Base-by-base conservation (phyloP, 352 stramenopile genomes). In the Phytopythium ostracodes region DNA sequence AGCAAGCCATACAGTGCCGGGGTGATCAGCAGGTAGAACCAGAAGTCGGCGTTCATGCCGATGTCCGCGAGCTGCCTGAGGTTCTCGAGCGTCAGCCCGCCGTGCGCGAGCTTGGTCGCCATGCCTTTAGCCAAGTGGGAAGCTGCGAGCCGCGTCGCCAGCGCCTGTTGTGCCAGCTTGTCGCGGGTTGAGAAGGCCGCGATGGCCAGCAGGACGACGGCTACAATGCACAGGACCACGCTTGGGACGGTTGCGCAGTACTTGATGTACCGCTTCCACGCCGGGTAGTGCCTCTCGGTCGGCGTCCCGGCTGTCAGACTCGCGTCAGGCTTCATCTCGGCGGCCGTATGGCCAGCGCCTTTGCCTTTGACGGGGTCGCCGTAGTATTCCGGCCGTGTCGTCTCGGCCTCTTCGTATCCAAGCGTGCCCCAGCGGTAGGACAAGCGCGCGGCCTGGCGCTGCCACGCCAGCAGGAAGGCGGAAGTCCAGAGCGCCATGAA, bases 401-500 rank as follows among this genome's bases (percentile, higher is more conserved):
- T 71, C 64, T 97, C 91, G 15, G 73, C 81, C 55, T 90, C 81
- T 72, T 97, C 91, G 65, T 94, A 97, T 22, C 91, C 86, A 33
- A 96, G 80, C 0, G 92, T 94, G 17, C 91, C 92, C 91, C 91
- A 98, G 20, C 73, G 76, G 62, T 97, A 96, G 18, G 91, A 87
- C 22, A 98, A 73, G 24, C 78, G 64, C 20, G 86, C 79, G 11
- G 89, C 84, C 18, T 84, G 74, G 0, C 89, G 76, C 40, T 83
- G 81, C 92, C 92, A 98, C 25, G 87, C 83, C n/a, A 96, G 68
- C 14, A 97, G 72, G 61, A 98, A 96, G 7, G 85, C 70, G 9
- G 87, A 92, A 17, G 85, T 88, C 92, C 92, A 98, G 8, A 97
- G 42, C 27, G 91, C 87, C 71, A 98, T 93, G 61, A 96, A 96